phyloP scores from a whole-genome alignment of 805 yeast genomes.

The Starmerella floricola region DNA sequence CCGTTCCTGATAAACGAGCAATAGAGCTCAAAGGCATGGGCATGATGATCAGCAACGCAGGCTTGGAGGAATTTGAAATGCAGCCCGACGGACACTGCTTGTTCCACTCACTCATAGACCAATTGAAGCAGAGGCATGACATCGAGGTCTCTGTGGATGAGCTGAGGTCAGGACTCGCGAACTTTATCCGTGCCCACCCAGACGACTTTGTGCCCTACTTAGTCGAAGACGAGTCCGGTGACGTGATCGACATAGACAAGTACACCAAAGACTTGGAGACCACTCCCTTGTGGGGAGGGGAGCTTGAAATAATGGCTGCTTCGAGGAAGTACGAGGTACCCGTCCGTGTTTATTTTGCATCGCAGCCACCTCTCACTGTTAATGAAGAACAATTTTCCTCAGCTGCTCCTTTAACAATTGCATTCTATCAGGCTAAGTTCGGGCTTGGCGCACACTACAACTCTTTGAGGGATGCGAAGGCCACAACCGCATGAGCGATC shows the following conservation, averaged over 20 bases:
- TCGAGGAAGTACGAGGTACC: conserved; percentile 60
- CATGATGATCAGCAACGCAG: conserved; percentile 38
- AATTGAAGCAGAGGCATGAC: conserved; percentile 44
- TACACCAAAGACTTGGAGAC: conserved; percentile 56
- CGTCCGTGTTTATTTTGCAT: conserved; percentile 66
- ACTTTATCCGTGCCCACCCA: conserved; percentile 49
- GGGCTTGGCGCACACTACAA: conserved; percentile 95
- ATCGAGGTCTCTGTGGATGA: conserved; percentile 34
- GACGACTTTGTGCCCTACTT: conserved; percentile 71
- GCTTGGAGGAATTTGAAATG: conserved; percentile 52
- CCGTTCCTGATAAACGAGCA: conserved; percentile 52
- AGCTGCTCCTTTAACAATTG: conserved; percentile 48
- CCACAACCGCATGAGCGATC: no score
- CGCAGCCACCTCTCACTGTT: conserved; percentile 51
- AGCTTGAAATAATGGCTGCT: conserved; percentile 76
- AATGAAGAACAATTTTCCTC: conserved; percentile 42
- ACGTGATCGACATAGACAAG: conserved; percentile 48
- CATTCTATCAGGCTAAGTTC: conserved; percentile 71
- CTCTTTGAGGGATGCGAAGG: conserved; percentile 41
- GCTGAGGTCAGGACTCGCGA: conserved; percentile 53
- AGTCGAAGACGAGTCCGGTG: conserved; percentile 64
- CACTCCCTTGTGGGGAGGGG: conserved; percentile 97
- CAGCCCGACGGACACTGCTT: conserved; percentile 91
- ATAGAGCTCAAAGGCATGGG: conserved; percentile 60
- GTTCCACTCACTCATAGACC: conserved; percentile 77